Evolutionary conservation across 352 stramenopile species (phyloP).

Genomic region (Phytophthora kernoviae): DNA sequence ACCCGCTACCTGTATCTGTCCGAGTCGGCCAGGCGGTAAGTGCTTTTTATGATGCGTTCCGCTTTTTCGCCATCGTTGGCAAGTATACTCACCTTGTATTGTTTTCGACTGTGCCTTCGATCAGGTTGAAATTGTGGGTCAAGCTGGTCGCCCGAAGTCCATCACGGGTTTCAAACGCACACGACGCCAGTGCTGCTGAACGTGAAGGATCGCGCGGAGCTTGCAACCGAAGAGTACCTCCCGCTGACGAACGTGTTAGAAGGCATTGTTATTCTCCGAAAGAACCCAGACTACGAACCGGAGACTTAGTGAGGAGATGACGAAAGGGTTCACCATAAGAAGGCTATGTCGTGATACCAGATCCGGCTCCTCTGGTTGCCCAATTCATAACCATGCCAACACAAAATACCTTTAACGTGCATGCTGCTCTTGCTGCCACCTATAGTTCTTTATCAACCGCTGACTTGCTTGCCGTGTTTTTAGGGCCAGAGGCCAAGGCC

Average conservation of each 20-base stretch:
- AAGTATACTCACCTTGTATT: constrained; percentile 19
- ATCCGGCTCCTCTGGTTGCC: constrained; percentile 20
- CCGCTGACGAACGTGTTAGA: constrained; percentile 97
- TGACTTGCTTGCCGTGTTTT: constrained; percentile 6
- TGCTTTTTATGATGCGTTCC: constrained; percentile 13
- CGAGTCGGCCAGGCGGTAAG: constrained; percentile 97
- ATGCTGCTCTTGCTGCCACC: background rate
- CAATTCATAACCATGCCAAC: constrained; percentile 35
- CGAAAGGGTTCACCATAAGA: constrained; percentile 17
- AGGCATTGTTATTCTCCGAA: constrained; percentile 98
- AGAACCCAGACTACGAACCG: constrained; percentile 94
- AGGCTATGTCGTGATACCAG: constrained; percentile 21
- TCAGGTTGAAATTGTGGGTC: constrained; percentile 98
- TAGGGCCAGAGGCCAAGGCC: too few relatives aligned
- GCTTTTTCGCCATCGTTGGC: background rate
- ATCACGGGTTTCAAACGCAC: constrained; percentile 99
- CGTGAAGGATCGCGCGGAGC: constrained; percentile 97
- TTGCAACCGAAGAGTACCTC: constrained; percentile 98
- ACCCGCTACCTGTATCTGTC: constrained; percentile 96
- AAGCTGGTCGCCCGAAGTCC: constrained; percentile 98
- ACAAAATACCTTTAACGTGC: constrained; percentile 40
- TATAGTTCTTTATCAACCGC: too few relatives aligned
- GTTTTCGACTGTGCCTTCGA: constrained; percentile 6
- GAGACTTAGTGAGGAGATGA: constrained; percentile 60
- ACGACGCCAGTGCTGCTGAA: constrained; percentile 98